A percentile compares a stretch with the other conserved stretches of the same genome.
These are phyloP conservation scores for Wallacemonas sp. DNA, from an alignment of 208 protist species.

Conservation along the genomic window DNA sequence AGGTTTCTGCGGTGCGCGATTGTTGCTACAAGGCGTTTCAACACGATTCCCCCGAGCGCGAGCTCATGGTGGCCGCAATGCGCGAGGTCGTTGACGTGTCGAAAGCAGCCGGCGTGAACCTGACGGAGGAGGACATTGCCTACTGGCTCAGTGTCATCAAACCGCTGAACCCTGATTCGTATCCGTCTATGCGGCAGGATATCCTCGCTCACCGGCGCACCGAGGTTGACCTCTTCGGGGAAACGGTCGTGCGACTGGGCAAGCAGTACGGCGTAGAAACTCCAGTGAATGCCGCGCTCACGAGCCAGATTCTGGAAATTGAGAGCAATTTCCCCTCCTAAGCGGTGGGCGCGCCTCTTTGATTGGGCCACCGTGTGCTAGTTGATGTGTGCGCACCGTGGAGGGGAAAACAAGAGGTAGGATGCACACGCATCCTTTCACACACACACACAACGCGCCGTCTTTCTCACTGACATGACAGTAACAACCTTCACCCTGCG, in stretches of 20 bases:
- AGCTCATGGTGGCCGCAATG: conserved; percentile 17
- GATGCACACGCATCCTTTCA: too few species aligned
- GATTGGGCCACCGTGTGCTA: too few species aligned
- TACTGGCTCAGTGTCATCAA: conserved; percentile 9
- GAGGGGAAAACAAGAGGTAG: too few species aligned
- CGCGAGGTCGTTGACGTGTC: conserved; percentile 15
- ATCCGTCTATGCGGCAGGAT: conserved; percentile 20
- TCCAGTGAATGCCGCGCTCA: conserved; percentile 4
- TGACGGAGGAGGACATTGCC: conserved; percentile 15
- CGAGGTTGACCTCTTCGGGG: conserved; percentile 18
- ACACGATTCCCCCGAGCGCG: not conserved
- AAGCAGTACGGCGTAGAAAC: conserved; percentile 13
- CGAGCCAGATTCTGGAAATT: not conserved
- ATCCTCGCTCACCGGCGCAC: conserved; percentile 9
- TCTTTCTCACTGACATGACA: too few species aligned
- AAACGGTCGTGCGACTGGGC: conserved; percentile 16
- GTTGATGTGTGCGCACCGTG: too few species aligned
- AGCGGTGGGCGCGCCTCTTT: too few species aligned
- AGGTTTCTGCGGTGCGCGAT: conserved; percentile 5
- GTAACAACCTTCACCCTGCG: too few species aligned
- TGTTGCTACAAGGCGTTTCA: conserved; percentile 11
- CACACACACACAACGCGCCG: too few species aligned
- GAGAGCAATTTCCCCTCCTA: not conserved
- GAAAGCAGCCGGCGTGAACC: conserved; percentile 5
- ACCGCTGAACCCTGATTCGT: conserved; percentile 8